Percentiles rank a stretch among this genome's conserved stretches.
Conservation (phyloP, 495 filamentous ascomycete species). For the Rhypophila decipiens region DNA sequence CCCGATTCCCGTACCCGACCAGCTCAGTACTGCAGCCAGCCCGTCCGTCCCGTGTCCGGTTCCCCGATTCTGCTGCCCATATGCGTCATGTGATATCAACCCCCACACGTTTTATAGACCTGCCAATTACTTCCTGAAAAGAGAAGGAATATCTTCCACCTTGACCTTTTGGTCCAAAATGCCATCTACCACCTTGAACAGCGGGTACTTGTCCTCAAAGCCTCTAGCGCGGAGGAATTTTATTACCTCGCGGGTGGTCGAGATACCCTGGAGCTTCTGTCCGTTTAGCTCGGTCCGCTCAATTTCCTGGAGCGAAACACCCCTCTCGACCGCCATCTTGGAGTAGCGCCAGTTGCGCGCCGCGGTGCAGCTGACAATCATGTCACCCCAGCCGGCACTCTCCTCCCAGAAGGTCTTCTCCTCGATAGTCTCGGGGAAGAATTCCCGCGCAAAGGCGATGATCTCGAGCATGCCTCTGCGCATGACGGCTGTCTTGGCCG, state of each 20-base stretch:
- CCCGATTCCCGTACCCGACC: too few species aligned
- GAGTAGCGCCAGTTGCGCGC: constrained; percentile 94
- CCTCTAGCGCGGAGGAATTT: constrained; percentile 72
- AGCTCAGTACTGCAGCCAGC: too few species aligned
- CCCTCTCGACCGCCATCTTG: constrained; percentile 75
- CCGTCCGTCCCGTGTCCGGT: not conserved
- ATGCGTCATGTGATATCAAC: too few species aligned
- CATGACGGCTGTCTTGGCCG: constrained; percentile 96
- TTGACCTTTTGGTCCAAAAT: constrained; percentile 54
- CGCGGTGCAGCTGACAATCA: constrained; percentile 88
- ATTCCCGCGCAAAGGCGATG: constrained; percentile 87
- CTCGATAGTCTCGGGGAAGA: constrained; percentile 75
- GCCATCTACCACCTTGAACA: constrained; percentile 78
- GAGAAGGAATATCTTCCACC: constrained; percentile 55
- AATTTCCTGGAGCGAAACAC: constrained; percentile 74
- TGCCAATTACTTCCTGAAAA: constrained; percentile 48
- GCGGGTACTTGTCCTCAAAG: constrained; percentile 75
- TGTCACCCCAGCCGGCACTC: constrained; percentile 89
- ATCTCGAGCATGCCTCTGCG: constrained; percentile 90
- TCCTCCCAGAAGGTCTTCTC: constrained; percentile 90
- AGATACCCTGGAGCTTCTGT: constrained; percentile 92
- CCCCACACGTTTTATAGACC: too few species aligned
- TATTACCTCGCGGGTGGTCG: constrained; percentile 86
- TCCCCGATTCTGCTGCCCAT: not conserved
- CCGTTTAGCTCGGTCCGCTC: constrained; percentile 89